Conservation (phyloP, 768 basidiomycete species). For the Auricularia auricula-judae region DNA sequence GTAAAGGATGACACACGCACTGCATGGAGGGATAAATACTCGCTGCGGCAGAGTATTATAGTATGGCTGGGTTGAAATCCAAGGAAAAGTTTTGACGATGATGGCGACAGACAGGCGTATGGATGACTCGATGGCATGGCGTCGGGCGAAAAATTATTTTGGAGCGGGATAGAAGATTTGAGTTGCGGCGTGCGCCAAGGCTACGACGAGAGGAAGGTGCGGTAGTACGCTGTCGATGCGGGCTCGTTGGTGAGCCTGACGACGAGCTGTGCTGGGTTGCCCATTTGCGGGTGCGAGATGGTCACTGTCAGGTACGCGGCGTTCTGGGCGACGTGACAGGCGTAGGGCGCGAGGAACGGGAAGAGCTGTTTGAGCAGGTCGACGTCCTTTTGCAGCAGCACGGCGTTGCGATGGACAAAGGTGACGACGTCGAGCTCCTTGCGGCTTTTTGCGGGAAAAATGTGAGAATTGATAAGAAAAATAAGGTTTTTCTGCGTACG, state of each 20-base stretch:
- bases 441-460: background rate
- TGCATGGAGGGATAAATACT: background rate
- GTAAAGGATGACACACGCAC: background rate
- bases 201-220: background rate
- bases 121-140: background rate
- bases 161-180: background rate
- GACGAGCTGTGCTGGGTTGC: background rate
- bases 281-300: background rate
- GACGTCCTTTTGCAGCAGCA: conserved; percentile 1
- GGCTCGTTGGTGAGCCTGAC: background rate
- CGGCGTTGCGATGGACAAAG: conserved; percentile 3
- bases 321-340: background rate
- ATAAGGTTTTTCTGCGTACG: background rate
- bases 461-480: background rate
- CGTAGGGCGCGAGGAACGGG: background rate
- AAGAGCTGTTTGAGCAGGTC: conserved; percentile 2
- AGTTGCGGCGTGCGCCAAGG: background rate
- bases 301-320: background rate
- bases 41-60: too few species aligned
- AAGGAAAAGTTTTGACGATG: background rate
- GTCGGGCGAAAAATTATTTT: background rate
- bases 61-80: too few species aligned
- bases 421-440: conserved; percentile 2
- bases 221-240: background rate
- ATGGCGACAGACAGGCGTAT: background rate